Percentiles rank a stretch among this genome's conserved stretches.
Evolutionary conservation across 2,329 filamentous ascomycete species (phyloP).

Genomic region (Aureobasidium sp.): DNA sequence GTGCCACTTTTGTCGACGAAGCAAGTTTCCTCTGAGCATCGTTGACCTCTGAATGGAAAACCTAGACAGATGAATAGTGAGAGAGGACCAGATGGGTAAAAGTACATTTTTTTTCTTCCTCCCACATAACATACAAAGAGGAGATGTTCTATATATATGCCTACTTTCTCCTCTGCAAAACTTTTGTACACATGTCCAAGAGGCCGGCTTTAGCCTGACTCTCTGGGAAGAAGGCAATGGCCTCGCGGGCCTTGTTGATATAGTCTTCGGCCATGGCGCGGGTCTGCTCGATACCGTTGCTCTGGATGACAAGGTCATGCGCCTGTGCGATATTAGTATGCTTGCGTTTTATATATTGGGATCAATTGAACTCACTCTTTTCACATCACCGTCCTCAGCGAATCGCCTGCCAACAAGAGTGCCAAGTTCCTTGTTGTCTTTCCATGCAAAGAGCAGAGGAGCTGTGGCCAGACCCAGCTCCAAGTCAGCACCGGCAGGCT

Average conservation of each 20-base stretch:
- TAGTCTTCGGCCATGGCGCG: constrained; percentile 86
- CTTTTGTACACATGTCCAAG: constrained; percentile 89
- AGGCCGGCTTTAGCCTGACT: constrained; percentile 90
- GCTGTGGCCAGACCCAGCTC: constrained; percentile 91
- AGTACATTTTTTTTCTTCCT: constrained; percentile 8
- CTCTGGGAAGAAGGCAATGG: constrained; percentile 81
- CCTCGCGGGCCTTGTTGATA: constrained; percentile 75
- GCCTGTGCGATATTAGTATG: constrained; percentile 52
- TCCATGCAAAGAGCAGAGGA: constrained; percentile 89
- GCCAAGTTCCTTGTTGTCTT: constrained; percentile 71
- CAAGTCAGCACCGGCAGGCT: constrained; percentile 89
- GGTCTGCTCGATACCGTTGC: constrained; percentile 87
- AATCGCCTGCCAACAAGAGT: constrained; percentile 90
- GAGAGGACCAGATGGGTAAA: neutral
- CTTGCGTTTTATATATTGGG: neutral
- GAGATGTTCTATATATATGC: constrained; percentile 5
- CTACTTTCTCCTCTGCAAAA: constrained; percentile 79
- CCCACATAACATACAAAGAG: constrained; percentile 10
- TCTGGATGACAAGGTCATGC: constrained; percentile 72
- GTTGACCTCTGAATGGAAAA: no score
- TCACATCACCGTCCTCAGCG: constrained; percentile 71
- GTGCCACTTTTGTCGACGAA: no score
- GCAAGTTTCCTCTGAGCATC: no score
- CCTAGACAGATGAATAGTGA: no score
- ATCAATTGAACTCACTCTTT: constrained; percentile 55